Evolutionary conservation across 2,329 filamentous ascomycete species (phyloP), one percentile per base, ranked within the genome.

Genomic region (Endothia cerciana): DNA sequence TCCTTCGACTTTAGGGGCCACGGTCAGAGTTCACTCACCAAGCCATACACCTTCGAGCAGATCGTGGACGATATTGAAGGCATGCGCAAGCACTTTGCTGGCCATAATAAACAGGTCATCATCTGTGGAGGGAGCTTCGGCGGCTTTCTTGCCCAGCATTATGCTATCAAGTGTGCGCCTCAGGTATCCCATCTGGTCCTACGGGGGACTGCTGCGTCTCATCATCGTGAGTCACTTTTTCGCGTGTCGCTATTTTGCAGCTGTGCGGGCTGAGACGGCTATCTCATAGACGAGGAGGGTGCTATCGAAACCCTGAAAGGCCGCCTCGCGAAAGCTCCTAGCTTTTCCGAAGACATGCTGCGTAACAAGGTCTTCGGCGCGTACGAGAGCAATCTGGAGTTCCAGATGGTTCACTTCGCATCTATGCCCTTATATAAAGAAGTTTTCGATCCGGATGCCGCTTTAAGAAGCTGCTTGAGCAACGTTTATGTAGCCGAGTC

Each of bases 121-220:
- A 72, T 80, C 28, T 76, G 74, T 17, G 77, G 77, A 10, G 78
- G 78, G 2, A 78, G 77, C 64, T 80, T 80, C 55, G 77, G 78
- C 11, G 78, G 77, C 0, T 80, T 76, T 45, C 68, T 80, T 4
- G 78, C 78, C 0, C 75, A 77, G 65, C 74, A 77, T 4, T 80
- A 79, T 65, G 76, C 77, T 15, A 78, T 79, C 63, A 73, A 75
- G 38, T 78, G 79, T 60, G 69, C 75, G 0, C 41, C 71, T 0
- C 65, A 71, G 1, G 72, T 79, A 0, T 73, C 72, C 6, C 70
- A 76, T 60, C 61, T 79, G 56, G 73, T 79, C 30, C 70, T 79
- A 4, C 69, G 78, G 11, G 78, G 77, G 2, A 78, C 77, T 1
- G 77, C 77, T 1, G 70, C 77, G 3, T 75, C 73, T 5, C 75